Evolutionary conservation across 1,139 yeast genomes (phyloP).

Genomic region (Hansenula anomala): DNA sequence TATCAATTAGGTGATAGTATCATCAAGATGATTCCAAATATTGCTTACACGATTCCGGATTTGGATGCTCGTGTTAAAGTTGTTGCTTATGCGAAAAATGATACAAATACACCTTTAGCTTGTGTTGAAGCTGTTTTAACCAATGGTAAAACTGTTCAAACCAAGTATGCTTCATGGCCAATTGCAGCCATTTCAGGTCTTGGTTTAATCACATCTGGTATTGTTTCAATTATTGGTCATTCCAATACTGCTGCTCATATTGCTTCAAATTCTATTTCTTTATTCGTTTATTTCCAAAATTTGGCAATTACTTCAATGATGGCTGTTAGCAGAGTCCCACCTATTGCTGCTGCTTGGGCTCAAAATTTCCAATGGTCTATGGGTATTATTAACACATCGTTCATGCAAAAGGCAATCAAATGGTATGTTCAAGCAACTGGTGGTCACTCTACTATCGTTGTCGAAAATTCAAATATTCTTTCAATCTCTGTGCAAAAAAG

Average conservation of each 20-base stretch:
- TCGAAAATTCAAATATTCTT: constrained; percentile 49
- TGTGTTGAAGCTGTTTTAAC: constrained; percentile 88
- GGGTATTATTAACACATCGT: constrained; percentile 77
- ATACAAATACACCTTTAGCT: constrained; percentile 54
- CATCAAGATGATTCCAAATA: constrained; percentile 58
- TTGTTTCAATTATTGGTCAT: constrained; percentile 83
- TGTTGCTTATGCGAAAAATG: constrained; percentile 47
- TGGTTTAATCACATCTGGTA: constrained; percentile 84
- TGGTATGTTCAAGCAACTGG: constrained; percentile 99
- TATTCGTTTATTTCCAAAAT: constrained; percentile 90
- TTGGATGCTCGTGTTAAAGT: constrained; percentile 89
- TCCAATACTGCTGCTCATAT: constrained; percentile 94
- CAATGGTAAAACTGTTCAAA: constrained; percentile 93
- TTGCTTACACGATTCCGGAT: constrained; percentile 90
- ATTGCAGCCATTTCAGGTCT: constrained; percentile 88
- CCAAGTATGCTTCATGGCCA: constrained; percentile 95
- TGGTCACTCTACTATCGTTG: constrained; percentile 74
- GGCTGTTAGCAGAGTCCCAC: constrained; percentile 92
- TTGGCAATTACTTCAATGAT: constrained; percentile 92
- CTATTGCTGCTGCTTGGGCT: constrained; percentile 98
- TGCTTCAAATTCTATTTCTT: constrained; percentile 89
- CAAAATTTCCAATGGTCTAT: constrained; percentile 96
- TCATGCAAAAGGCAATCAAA: constrained; percentile 80
- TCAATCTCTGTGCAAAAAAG: constrained; percentile 77
- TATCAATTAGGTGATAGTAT: constrained; percentile 34